Conservation (phyloP, 345 rosid genomes). For the Fremontodendron californicum region DNA sequence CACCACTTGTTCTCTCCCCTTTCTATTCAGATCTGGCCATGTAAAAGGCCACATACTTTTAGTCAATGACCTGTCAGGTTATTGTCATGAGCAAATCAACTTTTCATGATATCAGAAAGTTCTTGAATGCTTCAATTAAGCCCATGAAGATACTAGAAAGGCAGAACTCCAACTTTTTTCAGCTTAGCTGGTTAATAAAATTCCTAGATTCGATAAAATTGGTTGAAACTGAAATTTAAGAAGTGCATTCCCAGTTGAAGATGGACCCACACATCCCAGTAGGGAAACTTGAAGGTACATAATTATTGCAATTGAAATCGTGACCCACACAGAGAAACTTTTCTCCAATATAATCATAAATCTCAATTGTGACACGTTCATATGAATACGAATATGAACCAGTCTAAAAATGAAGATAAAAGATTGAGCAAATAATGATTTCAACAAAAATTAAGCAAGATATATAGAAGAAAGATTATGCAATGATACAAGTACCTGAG, state of each 20-base stretch:
- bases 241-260: background rate
- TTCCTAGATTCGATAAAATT: background rate
- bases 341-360: slow-evolving; percentile 3
- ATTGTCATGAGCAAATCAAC: background rate
- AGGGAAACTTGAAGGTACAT: background rate
- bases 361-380: background rate
- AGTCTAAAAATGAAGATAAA: background rate
- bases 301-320: background rate
- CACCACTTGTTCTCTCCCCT: background rate
- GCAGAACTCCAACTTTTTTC: background rate
- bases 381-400: background rate
- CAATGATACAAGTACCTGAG: slow-evolving; percentile 42
- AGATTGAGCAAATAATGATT: background rate
- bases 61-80: background rate
- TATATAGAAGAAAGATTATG: background rate
- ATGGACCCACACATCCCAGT: background rate
- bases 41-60: background rate
- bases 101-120: background rate
- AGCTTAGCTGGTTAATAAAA: background rate
- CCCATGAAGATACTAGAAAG: background rate
- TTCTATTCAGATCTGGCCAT: background rate
- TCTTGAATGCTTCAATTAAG: background rate
- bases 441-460: background rate
- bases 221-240: background rate
- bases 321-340: background rate